A percentile compares a stretch with the other conserved stretches of the same genome.
phyloP scores from a whole-genome alignment of 2,329 filamentous ascomycete species.

The Aspergillus chevalieri region DNA sequence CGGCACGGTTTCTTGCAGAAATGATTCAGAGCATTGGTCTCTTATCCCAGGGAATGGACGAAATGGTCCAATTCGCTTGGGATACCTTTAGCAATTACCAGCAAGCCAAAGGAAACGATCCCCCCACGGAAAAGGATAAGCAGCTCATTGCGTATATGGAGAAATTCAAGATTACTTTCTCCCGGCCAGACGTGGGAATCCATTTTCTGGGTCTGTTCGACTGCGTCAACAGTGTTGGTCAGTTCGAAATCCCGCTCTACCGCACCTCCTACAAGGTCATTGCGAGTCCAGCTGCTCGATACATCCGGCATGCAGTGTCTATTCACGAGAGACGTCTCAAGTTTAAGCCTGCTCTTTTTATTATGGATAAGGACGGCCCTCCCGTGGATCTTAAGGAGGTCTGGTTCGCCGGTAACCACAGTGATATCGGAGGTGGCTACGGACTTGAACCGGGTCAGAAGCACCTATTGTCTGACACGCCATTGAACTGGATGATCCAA shows the following conservation, averaged over 20 bases:
- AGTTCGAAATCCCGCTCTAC: neutral
- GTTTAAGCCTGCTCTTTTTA: conserved; percentile 48
- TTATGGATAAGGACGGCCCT: conserved; percentile 16
- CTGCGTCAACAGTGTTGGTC: conserved; percentile 46
- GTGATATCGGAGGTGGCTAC: conserved; percentile 52
- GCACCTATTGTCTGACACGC: conserved; percentile 43
- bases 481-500: conserved; percentile 50
- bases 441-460: conserved; percentile 25
- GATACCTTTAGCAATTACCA: conserved; percentile 25
- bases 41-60: conserved; percentile 48
- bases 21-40: conserved; percentile 48
- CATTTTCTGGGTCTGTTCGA: conserved; percentile 54
- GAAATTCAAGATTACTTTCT: conserved; percentile 47
- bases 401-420: conserved; percentile 52
- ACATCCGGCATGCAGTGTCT: conserved; percentile 49
- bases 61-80: conserved; percentile 49
- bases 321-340: conserved; percentile 52
- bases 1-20: conserved; percentile 48
- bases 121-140: conserved; percentile 8
- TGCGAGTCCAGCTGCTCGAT: conserved; percentile 39
- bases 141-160: conserved; percentile 25
- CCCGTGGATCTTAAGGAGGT: conserved; percentile 47
- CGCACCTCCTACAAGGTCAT: conserved; percentile 31
- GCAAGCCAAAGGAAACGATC: conserved; percentile 23
- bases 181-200: conserved; percentile 41